Evolutionary conservation across 306 rosid genomes (phyloP).

Genomic region (Malus domestica): ASM211411v1 NC_041790.1:36503001-36503500

Average conservation of each 20-base stretch:
- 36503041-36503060: constrained; percentile 6
- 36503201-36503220: constrained; percentile 1
- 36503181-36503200: background rate
- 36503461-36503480: constrained; percentile 46
- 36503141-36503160: constrained; percentile 1
- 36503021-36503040: constrained; percentile 18
- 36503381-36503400: constrained; percentile 5
- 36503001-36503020: constrained; percentile 21
- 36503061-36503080: constrained; percentile 20
- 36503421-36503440: constrained; percentile 21
- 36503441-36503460: constrained; percentile 51
- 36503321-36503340: constrained; percentile 11
- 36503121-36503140: constrained; percentile 15
- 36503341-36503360: constrained; percentile 14
- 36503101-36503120: constrained; percentile 23
- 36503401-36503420: constrained; percentile 15
- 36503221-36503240: background rate
- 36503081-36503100: constrained; percentile 10
- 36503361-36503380: constrained; percentile 16
- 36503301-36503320: constrained; percentile 11
- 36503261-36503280: constrained; percentile 18
- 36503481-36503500: constrained; percentile 47
- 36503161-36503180: constrained; percentile 21
- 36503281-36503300: constrained; percentile 9
- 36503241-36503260: constrained; percentile 22